Conservation (phyloP, 129 eudicot genomes). For the Lonicera japonica region DNA sequence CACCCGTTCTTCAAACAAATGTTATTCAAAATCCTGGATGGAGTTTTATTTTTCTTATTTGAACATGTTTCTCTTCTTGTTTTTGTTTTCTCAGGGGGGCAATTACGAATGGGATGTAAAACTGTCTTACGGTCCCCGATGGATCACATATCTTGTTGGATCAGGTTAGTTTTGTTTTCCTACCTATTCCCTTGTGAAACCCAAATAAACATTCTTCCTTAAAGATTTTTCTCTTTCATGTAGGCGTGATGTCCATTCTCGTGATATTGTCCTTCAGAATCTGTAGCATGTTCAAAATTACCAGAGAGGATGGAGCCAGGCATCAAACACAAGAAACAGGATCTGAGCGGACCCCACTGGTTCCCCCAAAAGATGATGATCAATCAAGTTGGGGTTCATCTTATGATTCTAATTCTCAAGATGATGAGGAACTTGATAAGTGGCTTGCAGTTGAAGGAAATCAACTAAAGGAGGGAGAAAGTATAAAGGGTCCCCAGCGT, state of each 20-base stretch:
- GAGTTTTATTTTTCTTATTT: too few relatives aligned
- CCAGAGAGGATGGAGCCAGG: background rate
- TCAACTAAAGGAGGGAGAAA: constrained; percentile 2
- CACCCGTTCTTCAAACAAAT: too few relatives aligned
- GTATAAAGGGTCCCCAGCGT: background rate
- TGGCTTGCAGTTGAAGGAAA: background rate
- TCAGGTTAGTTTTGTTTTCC: constrained; percentile 17
- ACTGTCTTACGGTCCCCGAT: constrained; percentile 45
- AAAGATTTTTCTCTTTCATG: background rate
- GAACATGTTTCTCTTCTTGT: background rate
- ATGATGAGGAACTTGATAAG: constrained; percentile 24
- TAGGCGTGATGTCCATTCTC: constrained; percentile 32
- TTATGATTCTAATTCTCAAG: constrained; percentile 20
- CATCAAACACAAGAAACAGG: constrained; percentile 16
- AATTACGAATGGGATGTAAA: constrained; percentile 22
- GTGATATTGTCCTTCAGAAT: constrained; percentile 20
- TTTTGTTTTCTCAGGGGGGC: background rate
- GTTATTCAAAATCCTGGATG: too few relatives aligned
- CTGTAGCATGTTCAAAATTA: constrained; percentile 10
- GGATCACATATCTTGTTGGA: constrained; percentile 36
- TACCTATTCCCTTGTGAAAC: background rate
- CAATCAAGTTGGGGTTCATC: constrained; percentile 25
- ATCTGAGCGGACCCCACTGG: constrained; percentile 15
- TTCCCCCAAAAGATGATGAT: constrained; percentile 17
- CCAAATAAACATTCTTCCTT: background rate